phyloP scores from a whole-genome alignment of 2,329 filamentous ascomycete species.

The Cylindrodendrum hubeiense region DNA sequence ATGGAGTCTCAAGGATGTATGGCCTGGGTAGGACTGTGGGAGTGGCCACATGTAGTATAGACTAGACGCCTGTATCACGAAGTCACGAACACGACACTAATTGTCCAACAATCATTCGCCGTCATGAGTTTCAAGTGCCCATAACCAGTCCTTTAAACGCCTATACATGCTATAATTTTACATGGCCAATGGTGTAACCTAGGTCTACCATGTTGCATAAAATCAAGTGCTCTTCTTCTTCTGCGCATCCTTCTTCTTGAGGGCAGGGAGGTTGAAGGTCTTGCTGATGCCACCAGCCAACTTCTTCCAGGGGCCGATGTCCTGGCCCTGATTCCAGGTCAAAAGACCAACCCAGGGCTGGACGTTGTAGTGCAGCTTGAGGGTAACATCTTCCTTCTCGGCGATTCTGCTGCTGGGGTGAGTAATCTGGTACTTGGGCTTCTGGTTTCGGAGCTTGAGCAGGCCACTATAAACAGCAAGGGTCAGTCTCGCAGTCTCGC shows the following conservation, averaged over 20 bases:
- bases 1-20: conserved; percentile 13
- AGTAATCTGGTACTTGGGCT: conserved; percentile 97
- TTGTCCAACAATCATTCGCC: background rate
- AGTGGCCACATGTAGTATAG: conserved; percentile 38
- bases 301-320: conserved; percentile 73
- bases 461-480: conserved; percentile 67
- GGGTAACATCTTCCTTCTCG: conserved; percentile 77
- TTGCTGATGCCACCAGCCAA: conserved; percentile 75
- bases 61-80: conserved; percentile 37
- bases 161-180: conserved; percentile 28
- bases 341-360: conserved; percentile 95
- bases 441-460: conserved; percentile 84
- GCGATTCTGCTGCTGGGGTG: conserved; percentile 86
- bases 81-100: conserved; percentile 36
- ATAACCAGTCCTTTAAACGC: conserved; percentile 35
- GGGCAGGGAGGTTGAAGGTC: conserved; percentile 72
- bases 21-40: conserved; percentile 22
- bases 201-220: background rate
- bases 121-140: background rate
- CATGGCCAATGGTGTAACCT: background rate
- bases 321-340: conserved; percentile 78
- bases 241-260: conserved; percentile 65
- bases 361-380: conserved; percentile 94
- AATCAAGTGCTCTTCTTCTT: conserved; percentile 37
- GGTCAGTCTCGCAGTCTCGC: background rate